phyloP scores from a whole-genome alignment of 257 asterid genomes.

The Solanum acaule region DNA sequence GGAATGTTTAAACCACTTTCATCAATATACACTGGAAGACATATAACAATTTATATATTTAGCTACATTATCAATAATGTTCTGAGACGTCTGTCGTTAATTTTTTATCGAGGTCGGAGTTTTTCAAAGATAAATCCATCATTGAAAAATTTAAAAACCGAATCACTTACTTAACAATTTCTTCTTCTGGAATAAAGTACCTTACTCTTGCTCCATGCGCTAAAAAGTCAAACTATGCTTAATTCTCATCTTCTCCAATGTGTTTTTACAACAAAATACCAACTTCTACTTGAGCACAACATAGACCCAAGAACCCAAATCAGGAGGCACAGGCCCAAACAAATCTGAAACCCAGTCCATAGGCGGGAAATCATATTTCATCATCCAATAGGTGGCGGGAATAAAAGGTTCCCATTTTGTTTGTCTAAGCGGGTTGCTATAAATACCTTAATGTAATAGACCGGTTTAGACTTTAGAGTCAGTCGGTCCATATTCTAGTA shows the following conservation, averaged over 20 bases:
- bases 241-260: not conserved
- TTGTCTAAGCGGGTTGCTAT: not conserved
- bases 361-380: conserved; percentile 25
- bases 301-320: not conserved
- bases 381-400: conserved; percentile 24
- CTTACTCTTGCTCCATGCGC: not conserved
- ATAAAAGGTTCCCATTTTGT: not conserved
- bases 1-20: not conserved
- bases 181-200: not conserved
- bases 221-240: not conserved
- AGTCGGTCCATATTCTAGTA: not conserved
- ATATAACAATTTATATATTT: too few species aligned
- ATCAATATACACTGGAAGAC: not conserved
- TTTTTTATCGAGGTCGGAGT: not conserved
- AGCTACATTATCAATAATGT: not conserved
- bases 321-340: not conserved
- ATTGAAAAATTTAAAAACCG: too few species aligned
- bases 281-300: not conserved
- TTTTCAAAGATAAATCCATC: too few species aligned
- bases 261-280: not conserved
- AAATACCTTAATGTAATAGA: not conserved
- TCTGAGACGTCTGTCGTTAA: too few species aligned
- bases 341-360: conserved; percentile 4
- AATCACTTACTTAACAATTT: not conserved
- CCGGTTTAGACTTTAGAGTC: not conserved